Evolutionary conservation across 306 rosid genomes (phyloP), one percentile per base, ranked within the genome.

Genomic region (Rosa multiflora): DNA sequence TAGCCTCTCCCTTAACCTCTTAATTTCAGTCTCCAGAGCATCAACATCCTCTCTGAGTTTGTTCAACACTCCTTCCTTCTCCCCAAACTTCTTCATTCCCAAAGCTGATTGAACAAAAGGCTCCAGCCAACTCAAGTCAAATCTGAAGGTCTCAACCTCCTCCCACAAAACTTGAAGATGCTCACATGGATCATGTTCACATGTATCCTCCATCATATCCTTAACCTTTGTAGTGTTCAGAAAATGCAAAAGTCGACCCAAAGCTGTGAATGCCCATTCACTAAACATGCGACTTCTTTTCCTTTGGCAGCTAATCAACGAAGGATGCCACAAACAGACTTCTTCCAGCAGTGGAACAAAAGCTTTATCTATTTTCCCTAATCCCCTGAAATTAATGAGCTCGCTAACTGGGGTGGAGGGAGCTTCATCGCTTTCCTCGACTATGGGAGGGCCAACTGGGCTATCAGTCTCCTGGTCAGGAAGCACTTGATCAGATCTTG

Each of bases 231-330:
- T 72, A 20, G 48, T 72, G 18, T 72, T 52, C 23, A 72, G 18
- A 72, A 73, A 73, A 73, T 73, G 47, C 47, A 73, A 26, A 3
- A 73, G 32, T 20, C 64, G 44, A 35, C 76, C 76, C 64, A 73
- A 37, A 18, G 64, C 76, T 20, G 76, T 73, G 76, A 73, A 73
- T 52, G 76, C 76, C 63, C 76, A 73, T 37, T 37, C 76, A 35
- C 18, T 10, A n/a, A 69, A 69, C 73, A 69, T 69, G 40, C n/a
- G 64, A 73, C 76, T 73, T 53, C 76, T 52, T 2, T 51, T 73
- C 6, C 47, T 18, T 13, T 73, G 76, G 76, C 64, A 32, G 18
- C 39, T 35, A 10, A 73, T 35, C 64, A 73, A 3, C 4, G 64
- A 73, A 52, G 64, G 76, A 73, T 73, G 76, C 64, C 44, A 73